phyloP scores from a whole-genome alignment of 129 eudicot genomes.

The Scalesia atractyloides region DNA sequence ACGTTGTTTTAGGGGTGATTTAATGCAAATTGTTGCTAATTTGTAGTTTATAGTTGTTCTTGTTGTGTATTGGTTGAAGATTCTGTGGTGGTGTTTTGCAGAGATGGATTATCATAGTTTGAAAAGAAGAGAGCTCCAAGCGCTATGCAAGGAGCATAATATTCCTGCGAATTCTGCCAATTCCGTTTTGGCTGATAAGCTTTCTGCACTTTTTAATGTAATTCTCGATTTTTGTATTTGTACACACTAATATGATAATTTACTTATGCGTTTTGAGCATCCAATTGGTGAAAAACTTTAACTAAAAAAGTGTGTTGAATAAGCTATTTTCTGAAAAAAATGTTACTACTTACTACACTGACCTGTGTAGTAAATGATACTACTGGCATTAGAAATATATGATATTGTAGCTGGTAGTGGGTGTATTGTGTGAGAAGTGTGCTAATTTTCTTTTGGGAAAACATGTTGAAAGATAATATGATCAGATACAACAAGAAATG shows the following conservation, averaged over 20 bases:
- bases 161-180: slow-evolving; percentile 69
- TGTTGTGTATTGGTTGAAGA: background rate
- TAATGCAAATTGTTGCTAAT: background rate
- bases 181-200: slow-evolving; percentile 64
- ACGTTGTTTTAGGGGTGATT: background rate
- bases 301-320: background rate
- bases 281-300: background rate
- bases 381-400: background rate
- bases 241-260: slow-evolving; percentile 10
- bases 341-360: background rate
- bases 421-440: background rate
- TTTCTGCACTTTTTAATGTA: slow-evolving; percentile 59
- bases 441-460: background rate
- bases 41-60: background rate
- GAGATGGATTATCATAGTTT: slow-evolving; percentile 73
- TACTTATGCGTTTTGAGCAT: background rate
- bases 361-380: background rate
- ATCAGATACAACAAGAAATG: background rate
- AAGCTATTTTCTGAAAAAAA: background rate
- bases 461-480: background rate
- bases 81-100: slow-evolving; percentile 5
- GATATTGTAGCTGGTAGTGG: background rate
- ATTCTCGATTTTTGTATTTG: background rate
- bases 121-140: slow-evolving; percentile 68
- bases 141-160: slow-evolving; percentile 63